Base-by-base conservation (phyloP, 2,329 filamentous ascomycete genomes). In the Alternaria arbusti region DNA sequence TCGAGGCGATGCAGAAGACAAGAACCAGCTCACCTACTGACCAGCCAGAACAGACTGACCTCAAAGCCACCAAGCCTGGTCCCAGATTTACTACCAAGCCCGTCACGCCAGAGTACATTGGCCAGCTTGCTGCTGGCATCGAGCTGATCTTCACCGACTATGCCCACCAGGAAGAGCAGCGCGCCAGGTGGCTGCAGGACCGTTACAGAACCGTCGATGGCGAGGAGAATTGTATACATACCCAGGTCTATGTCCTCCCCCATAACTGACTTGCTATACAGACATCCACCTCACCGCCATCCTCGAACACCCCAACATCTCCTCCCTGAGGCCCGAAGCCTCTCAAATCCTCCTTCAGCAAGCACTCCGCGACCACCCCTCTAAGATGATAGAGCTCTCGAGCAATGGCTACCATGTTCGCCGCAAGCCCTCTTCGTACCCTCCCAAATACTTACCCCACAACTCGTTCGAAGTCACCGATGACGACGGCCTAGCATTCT, bases 71-170 rank as follows among this genome's bases (percentile, higher is more conserved):
- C 10, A 52, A 59, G 11, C 64, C 68, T 30, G 71, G 72, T 1
- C 64, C 74, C 36, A 69, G 67, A 20, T 72, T 74, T 22, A 71
- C 68, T 4, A 65, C 56, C 22, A 64, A 62, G 43, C 63, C 70
- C 8, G 47, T 74, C 30, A 72, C 69, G 2, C 36, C 68, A 20
- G 74, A 77, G 23, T 78, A 77, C 55, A 49, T 80, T 54, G 70
- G 65, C 32, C 70, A 77, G 51, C 54, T 79, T 36, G 68, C 71
- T 54, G 72, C 69, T 46, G 78, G 76, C 12, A 66, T 79, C 9
- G 75, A 78, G 51, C 52, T 80, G 44, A 70, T 79, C 51, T 78
- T 80, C 56, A 75, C 74, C 57, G 76, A 79, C 54, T 79, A 79
- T 56, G 78, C 78, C n/a, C 73, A 72, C 50, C 74, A 79, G 28